Evolutionary conservation across 129 eudicot species (phyloP).

Genomic region (Heracleum sosnowskyi): DNA sequence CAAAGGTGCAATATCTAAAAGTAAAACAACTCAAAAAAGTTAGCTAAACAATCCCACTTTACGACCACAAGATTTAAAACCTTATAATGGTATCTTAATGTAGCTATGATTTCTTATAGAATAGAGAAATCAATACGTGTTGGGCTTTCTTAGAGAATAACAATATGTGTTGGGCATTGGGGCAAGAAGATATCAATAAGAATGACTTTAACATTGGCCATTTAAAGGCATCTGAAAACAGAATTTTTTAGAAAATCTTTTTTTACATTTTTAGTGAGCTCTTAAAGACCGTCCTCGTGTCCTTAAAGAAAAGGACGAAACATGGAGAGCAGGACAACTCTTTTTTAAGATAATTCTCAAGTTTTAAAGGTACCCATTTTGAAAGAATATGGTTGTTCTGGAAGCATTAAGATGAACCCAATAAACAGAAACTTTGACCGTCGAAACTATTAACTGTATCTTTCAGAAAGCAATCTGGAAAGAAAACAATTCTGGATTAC

Average conservation of each 20-base stretch:
- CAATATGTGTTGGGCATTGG: too few species aligned
- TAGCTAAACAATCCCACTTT: background rate
- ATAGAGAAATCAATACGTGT: background rate
- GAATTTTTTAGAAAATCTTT: too few species aligned
- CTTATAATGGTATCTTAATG: background rate
- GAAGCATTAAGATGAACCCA: background rate
- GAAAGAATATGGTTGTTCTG: background rate
- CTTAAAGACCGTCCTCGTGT: background rate
- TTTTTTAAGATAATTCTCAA: background rate
- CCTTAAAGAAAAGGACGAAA: background rate
- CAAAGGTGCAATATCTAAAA: too few species aligned
- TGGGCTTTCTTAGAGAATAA: too few species aligned
- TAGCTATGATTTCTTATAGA: background rate
- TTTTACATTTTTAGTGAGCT: background rate
- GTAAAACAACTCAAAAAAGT: too few species aligned
- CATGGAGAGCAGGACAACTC: too few species aligned
- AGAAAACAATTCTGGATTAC: background rate
- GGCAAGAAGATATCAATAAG: background rate
- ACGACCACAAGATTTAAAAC: background rate
- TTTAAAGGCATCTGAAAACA: background rate
- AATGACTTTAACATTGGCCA: background rate
- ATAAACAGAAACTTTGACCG: background rate
- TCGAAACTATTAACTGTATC: background rate
- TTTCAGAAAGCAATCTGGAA: background rate
- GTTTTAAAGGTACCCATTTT: background rate